Evolutionary conservation across 1,284 basidiomycete genomes (phyloP), one percentile per base, ranked within the genome.

Genomic region (Cutaneotrichosporon cutaneum): DNA sequence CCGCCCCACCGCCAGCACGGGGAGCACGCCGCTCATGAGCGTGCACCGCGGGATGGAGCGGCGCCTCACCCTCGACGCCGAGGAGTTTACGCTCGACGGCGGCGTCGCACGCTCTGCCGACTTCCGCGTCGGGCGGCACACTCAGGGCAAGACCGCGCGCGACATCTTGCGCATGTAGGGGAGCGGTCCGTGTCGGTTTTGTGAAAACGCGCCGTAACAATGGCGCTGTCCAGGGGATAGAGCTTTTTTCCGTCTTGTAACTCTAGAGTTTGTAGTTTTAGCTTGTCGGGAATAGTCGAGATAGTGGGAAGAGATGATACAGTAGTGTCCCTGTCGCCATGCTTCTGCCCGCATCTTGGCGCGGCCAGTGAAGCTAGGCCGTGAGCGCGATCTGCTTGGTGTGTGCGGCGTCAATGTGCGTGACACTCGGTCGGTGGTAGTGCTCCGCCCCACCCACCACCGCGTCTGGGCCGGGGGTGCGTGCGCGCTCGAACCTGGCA

Each of bases 61-160:
- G 18, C 24, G 51, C 68, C 27, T 56, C 58, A 70, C 68, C 9
- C 56, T 76, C 60, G 76, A 77, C 8, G 67, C 60, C 8, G 74
- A 77, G 30, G 75, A 76, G 5, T 77, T 76, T 63, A 65, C 57
- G 4, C 68, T 77, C 14, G 76, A 77, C 59, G 70, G 70, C 13
- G 71, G 65, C 2, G 54, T 58, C 10, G 58, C 60, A 18, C 52
- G 52, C 21, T 39, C 52, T 11, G 35, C 35, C 4, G 52, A 48
- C 8, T 10, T 39, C 13, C 10, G 14, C 14, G 33, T 8, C 8
- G 51, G 9, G 51, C 51, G 33, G 4, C 32, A 39, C 35, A 42
- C 32, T 18, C 65, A 69, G 39, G 74, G 73, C n/a, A 77, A 77
- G 65, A 75, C 73, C 22, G 76, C 75, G 16, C 71, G 72, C 51